Conservation (phyloP, 2,329 filamentous ascomycete species). For the Arachnopeziza araneosa region DNA sequence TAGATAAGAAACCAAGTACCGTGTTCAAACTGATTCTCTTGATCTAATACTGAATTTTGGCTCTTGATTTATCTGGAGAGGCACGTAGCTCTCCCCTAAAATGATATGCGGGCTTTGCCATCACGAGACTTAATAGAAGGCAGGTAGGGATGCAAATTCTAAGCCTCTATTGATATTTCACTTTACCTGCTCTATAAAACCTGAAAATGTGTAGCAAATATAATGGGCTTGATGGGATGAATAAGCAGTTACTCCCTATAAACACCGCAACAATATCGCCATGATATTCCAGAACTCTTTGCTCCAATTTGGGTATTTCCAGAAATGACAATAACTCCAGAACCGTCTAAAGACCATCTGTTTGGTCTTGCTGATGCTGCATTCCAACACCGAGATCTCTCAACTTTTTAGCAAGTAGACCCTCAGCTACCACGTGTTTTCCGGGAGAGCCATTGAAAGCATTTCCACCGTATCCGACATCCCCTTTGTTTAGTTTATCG, state of each 20-base stretch:
- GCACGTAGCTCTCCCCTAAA: too few species aligned
- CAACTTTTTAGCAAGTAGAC: conserved; percentile 64
- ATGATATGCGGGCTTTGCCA: too few species aligned
- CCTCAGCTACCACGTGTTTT: conserved; percentile 47
- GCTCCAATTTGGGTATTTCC: conserved; percentile 22
- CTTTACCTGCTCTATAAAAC: background rate
- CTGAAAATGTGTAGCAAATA: background rate
- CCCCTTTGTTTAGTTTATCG: conserved; percentile 63
- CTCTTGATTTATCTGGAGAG: too few species aligned
- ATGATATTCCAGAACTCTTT: conserved; percentile 9
- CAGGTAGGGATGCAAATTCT: background rate
- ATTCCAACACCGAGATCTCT: conserved; percentile 39
- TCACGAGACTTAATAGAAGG: too few species aligned
- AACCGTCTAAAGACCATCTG: conserved; percentile 19
- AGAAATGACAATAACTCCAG: background rate
- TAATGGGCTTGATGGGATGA: background rate
- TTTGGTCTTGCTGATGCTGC: conserved; percentile 13
- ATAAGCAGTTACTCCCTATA: background rate
- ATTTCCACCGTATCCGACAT: conserved; percentile 57
- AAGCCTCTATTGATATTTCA: background rate
- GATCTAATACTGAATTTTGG: too few species aligned
- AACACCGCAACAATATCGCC: background rate
- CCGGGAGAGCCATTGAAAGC: conserved; percentile 39
- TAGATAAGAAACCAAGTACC: too few species aligned
- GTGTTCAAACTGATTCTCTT: too few species aligned